These are phyloP conservation scores for Chlorella sp. DNA, from an alignment of 139 green algal species.

Conservation along the genomic window DNA sequence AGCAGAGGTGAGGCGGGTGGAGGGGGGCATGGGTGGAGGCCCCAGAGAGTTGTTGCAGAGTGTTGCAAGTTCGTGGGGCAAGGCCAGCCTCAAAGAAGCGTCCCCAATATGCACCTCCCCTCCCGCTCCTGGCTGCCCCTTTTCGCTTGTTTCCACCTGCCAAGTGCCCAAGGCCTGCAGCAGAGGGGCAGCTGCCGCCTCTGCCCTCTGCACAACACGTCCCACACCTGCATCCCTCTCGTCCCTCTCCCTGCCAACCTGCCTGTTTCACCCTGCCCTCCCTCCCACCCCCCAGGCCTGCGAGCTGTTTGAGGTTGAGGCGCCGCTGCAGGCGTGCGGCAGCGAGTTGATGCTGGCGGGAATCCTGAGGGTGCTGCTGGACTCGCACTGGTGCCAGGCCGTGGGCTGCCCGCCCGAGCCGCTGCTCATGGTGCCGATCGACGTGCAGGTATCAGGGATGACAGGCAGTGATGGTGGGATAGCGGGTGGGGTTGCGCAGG, in stretches of 20 bases:
- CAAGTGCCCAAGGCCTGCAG: no score
- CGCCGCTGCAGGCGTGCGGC: slow-evolving; percentile 1
- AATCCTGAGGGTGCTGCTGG: slow-evolving; percentile 14
- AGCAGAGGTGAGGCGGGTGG: background rate
- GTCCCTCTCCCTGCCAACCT: background rate
- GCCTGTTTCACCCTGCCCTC: background rate
- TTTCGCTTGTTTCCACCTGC: background rate
- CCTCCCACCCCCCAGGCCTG: background rate
- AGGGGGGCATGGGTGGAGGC: no score
- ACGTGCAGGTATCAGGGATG: background rate
- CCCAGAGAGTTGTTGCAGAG: background rate
- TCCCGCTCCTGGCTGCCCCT: background rate
- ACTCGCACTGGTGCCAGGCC: slow-evolving; percentile 26
- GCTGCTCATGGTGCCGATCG: slow-evolving; percentile 1
- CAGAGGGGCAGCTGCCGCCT: no score
- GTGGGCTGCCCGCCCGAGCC: slow-evolving; percentile 34
- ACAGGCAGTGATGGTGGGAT: no score
- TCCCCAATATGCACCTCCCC: background rate
- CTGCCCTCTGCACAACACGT: no score
- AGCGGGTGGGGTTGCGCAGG: background rate
- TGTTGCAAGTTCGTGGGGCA: background rate
- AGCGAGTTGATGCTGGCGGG: background rate
- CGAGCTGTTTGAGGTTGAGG: slow-evolving; percentile 26
- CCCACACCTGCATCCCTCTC: background rate
- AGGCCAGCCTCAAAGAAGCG: no score